Conservation (phyloP, 805 yeast species). For the Ascoidea rubescens region DNA sequence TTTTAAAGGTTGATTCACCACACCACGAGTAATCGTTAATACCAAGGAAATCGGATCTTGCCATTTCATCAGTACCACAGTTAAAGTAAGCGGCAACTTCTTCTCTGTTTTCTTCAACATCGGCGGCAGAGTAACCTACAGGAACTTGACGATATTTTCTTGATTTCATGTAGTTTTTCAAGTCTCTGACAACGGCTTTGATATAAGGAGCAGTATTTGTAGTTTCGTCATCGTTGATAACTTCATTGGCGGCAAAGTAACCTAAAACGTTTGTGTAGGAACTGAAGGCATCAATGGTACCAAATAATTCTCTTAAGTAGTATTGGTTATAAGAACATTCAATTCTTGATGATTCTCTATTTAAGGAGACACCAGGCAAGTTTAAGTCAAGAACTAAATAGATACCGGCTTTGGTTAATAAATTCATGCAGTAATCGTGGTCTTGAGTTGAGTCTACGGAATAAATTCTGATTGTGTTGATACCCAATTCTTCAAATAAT, state of each 20-base stretch:
- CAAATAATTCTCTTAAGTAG: constrained; percentile 74
- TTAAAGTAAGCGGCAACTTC: constrained; percentile 69
- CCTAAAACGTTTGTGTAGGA: constrained; percentile 53
- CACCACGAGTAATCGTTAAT: constrained; percentile 94
- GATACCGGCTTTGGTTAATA: constrained; percentile 55
- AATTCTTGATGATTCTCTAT: constrained; percentile 34
- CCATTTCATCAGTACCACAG: constrained; percentile 71
- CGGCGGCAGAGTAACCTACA: constrained; percentile 86
- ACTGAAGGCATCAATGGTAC: constrained; percentile 59
- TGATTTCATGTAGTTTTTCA: constrained; percentile 50
- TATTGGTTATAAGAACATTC: constrained; percentile 54
- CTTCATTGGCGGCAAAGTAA: constrained; percentile 72
- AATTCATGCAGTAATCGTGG: constrained; percentile 56
- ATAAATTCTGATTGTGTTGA: constrained; percentile 64
- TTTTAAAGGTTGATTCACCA: constrained; percentile 53
- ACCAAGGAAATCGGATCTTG: constrained; percentile 81
- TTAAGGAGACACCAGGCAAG: constrained; percentile 54
- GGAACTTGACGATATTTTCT: constrained; percentile 50
- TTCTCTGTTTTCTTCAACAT: constrained; percentile 54
- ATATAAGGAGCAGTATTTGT: constrained; percentile 59
- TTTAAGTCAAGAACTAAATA: constrained; percentile 61
- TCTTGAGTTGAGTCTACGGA: constrained; percentile 56
- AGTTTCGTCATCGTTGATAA: constrained; percentile 43
- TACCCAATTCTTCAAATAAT: constrained; percentile 49
- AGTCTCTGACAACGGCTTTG: constrained; percentile 68